Conservation (phyloP, 306 rosid genomes). For the Potentilla sterilis region DNA sequence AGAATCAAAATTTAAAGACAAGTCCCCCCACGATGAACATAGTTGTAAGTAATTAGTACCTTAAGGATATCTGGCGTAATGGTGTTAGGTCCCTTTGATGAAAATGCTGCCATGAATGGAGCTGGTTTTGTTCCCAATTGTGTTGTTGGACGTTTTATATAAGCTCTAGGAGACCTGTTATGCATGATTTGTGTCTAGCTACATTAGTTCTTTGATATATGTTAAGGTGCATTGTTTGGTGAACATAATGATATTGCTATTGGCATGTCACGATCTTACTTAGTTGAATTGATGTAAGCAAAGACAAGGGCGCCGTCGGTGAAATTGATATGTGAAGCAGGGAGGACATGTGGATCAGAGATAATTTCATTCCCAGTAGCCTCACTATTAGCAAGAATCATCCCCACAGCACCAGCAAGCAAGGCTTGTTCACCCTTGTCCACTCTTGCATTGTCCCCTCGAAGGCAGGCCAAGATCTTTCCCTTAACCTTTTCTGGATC, state of each 20-base stretch:
- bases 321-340: slow-evolving; percentile 74
- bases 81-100: slow-evolving; percentile 80
- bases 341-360: slow-evolving; percentile 91
- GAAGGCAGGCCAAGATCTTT: slow-evolving; percentile 72
- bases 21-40: neutral
- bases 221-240: neutral
- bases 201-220: neutral
- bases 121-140: slow-evolving; percentile 66
- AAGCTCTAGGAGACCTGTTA: slow-evolving; percentile 61
- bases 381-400: slow-evolving; percentile 73
- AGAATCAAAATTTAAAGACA: neutral
- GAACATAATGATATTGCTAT: neutral
- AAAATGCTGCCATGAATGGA: slow-evolving; percentile 90
- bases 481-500: slow-evolving; percentile 82
- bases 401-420: slow-evolving; percentile 79
- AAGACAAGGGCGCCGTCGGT: slow-evolving; percentile 44
- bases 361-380: slow-evolving; percentile 61
- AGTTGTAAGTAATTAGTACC: slow-evolving; percentile 36
- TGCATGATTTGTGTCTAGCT: neutral
- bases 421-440: slow-evolving; percentile 83
- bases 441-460: slow-evolving; percentile 80
- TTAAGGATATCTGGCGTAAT: slow-evolving; percentile 75
- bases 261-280: slow-evolving; percentile 44
- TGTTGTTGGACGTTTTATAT: slow-evolving; percentile 59
- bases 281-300: slow-evolving; percentile 56